Evolutionary conservation across 345 rosid species (phyloP), one percentile per base, ranked within the genome.

Genomic region (Jatropha curcas): DNA sequence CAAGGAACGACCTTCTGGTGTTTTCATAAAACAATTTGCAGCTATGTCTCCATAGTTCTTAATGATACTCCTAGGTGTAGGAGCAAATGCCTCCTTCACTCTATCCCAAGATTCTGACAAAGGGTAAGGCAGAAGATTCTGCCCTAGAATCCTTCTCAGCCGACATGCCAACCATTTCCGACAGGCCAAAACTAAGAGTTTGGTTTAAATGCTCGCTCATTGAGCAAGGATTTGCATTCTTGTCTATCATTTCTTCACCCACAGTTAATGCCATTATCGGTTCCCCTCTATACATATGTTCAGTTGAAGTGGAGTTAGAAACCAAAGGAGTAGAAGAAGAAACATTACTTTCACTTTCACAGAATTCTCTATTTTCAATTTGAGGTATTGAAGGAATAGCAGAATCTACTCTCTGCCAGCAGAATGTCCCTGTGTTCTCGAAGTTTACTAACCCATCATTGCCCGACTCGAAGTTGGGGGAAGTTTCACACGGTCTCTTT

Each of bases 11-110:
- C 28, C 24, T 37, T 65, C 31, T 16, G 56, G 63, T 35, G 70
- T 4, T 12, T 24, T 28, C 53, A 52, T 51, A 35, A 16, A 1
- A 22, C 22, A 56, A 17, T 7, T 41, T 7, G 70, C 64, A 24
- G 57, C 76, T 25, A 73, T 64, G 55, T 65, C 71, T 65, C 75
- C 76, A 53, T 65, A 7, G 24, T 39, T 28, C 16, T 56, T 24
- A 39, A 73, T 19, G 20, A 65, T 65, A 7, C 25, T 41, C n/a
- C 16, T 43, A 30, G 55, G 39, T 16, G 41, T 41, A 6, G 70
- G 41, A 27, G 37, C 64, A 9, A 25, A 65, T 43, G 12, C 37
- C 55, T 8, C 12, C 53, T 73, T 73, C 41, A 73, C 76, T 19
- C 19, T 24, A 8, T 73, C 63, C 52, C 1, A 28, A 3, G 22